Evolutionary conservation across 2,329 filamentous ascomycete species (phyloP), one percentile per base, ranked within the genome.

Genomic region (Hypoxylon sp.): DNA sequence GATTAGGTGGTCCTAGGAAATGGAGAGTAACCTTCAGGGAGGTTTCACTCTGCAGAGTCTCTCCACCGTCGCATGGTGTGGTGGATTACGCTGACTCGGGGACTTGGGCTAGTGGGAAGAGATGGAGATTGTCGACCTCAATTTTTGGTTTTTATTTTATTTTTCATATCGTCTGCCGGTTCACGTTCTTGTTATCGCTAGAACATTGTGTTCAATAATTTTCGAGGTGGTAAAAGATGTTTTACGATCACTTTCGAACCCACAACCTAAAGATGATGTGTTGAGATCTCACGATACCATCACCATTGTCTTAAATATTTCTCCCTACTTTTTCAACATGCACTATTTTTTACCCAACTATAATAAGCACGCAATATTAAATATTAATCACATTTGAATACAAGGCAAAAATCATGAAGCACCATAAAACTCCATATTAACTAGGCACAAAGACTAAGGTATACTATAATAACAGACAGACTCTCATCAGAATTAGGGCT

Each of bases 41-140:
- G 89, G 89, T 64, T 81, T 91, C 87, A 91, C 89, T 89, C 87
- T 89, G 88, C 89, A 91, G 87, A 90, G 88, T 79, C 83, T 89
- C 85, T 88, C 87, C 88, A 87, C 88, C 89, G 87, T 89, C 85
- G 85, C 84, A 84, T 91, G 88, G 89, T 89, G 88, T 82, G 83
- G 81, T 88, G 89, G 89, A 91, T 86, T 80, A 90, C 89, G 87
- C 85, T 84, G 83, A 84, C 82, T 83, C 78, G 83, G 86, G 86
- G 87, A 80, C 81, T 86, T 89, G 88, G 85, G 83, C 81, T 83
- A 81, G 81, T 76, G 78, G 78, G 77, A 80, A 80, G 83, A 84
- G 86, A 87, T 87, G 83, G 87, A 83, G 82, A 82, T 78, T 73
- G 82, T 80, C 85, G 74, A 88, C 85, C 82, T 78, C 79, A 53